Conservation (phyloP, 2,329 filamentous ascomycete species). For the Calonectria hongkongensis region DNA sequence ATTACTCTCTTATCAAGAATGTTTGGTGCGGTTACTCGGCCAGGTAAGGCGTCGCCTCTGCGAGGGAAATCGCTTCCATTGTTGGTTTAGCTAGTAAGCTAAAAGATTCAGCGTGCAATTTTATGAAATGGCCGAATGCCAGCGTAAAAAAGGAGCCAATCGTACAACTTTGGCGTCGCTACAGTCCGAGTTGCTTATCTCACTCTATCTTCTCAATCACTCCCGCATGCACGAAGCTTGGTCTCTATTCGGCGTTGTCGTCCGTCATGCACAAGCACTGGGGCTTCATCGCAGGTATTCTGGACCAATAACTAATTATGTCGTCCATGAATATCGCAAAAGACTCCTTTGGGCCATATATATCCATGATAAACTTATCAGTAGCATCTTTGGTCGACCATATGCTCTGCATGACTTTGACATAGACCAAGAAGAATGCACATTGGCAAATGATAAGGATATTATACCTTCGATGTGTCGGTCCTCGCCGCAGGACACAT, state of each 20-base stretch:
- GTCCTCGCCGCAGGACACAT: neutral
- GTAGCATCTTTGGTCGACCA: constrained; percentile 13
- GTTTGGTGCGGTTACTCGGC: constrained; percentile 3
- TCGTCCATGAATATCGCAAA: constrained; percentile 1
- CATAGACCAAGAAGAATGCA: neutral
- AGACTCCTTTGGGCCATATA: neutral
- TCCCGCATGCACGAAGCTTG: constrained; percentile 14
- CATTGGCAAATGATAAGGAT: constrained; percentile 4
- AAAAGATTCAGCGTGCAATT: neutral
- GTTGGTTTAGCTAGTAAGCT: neutral
- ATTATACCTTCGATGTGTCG: neutral
- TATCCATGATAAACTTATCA: constrained; percentile 3
- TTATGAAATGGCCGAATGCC: constrained; percentile 10
- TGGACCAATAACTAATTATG: neutral
- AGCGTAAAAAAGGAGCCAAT: constrained; percentile 1
- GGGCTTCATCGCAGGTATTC: constrained; percentile 12
- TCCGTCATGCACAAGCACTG: constrained; percentile 7
- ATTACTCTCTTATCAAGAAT: constrained; percentile 1
- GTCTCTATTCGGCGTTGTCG: constrained; percentile 7
- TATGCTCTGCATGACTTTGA: constrained; percentile 10
- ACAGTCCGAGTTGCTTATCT: constrained; percentile 3
- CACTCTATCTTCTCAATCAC: neutral
- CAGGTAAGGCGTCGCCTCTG: neutral
- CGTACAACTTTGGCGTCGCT: neutral
- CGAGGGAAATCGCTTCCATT: too few species aligned